Percentiles rank a stretch among this genome's conserved stretches.
These are phyloP conservation scores for Mytilinidion resinicola DNA, from an alignment of 495 filamentous ascomycete species.

Conservation along the genomic window DNA sequence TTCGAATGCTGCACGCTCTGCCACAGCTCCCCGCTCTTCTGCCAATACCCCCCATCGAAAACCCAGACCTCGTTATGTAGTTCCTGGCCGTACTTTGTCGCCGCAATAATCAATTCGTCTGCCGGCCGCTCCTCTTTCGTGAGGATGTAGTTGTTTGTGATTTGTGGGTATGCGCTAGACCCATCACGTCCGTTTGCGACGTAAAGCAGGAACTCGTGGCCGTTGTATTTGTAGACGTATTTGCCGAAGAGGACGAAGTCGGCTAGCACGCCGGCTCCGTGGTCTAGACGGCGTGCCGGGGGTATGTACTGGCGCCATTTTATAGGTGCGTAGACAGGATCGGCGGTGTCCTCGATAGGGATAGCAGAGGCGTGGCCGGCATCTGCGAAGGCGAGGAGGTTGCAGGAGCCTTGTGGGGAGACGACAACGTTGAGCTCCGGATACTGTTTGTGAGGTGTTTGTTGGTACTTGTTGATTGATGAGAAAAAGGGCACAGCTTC, in stretches of 20 bases:
- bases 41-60: constrained; percentile 55
- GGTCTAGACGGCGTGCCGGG: constrained; percentile 46
- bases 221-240: constrained; percentile 47
- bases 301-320: constrained; percentile 43
- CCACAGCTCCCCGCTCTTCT: constrained; percentile 54
- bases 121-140: constrained; percentile 36
- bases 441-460: constrained; percentile 33
- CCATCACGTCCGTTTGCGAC: constrained; percentile 47
- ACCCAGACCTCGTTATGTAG: constrained; percentile 60
- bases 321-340: constrained; percentile 32
- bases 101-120: constrained; percentile 49
- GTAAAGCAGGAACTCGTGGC: constrained; percentile 48
- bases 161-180: constrained; percentile 21
- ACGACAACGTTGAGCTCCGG: constrained; percentile 47
- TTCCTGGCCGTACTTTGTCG: constrained; percentile 43
- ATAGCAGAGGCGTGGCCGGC: constrained; percentile 42
- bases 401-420: constrained; percentile 28
- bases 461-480: too few species aligned
- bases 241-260: constrained; percentile 46
- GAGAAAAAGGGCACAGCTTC: too few species aligned
- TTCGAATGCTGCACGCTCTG: constrained; percentile 47
- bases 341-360: constrained; percentile 35
- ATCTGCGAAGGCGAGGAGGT: constrained; percentile 48
- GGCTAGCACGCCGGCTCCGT: constrained; percentile 40
- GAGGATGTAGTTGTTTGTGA: constrained; percentile 47